A percentile compares a stretch with the other conserved stretches of the same genome.
phyloP scores from a whole-genome alignment of 345 rosid species.

The Cardamine chenopodiifolia region DNA sequence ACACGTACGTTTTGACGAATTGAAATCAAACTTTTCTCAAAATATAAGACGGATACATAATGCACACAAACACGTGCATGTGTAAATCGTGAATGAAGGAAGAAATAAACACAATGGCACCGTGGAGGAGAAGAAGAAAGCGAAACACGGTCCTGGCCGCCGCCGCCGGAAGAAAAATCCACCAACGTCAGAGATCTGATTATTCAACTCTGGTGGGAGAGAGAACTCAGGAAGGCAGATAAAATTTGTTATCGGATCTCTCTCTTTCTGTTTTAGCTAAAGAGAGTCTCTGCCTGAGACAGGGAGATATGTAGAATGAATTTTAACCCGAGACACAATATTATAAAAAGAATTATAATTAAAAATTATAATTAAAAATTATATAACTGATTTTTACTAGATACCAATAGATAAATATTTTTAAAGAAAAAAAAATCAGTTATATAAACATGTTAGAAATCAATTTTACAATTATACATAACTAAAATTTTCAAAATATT shows the following conservation, averaged over 20 bases:
- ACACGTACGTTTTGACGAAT: neutral
- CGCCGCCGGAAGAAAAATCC: constrained; percentile 10
- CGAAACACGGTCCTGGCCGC: constrained; percentile 28
- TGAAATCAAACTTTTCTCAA: neutral
- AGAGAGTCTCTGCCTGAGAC: constrained; percentile 6
- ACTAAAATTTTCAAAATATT: no score
- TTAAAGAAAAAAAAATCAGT: no score
- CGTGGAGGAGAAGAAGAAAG: constrained; percentile 39
- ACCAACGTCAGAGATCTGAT: constrained; percentile 9
- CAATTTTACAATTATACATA: no score
- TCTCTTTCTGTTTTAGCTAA: constrained; percentile 19
- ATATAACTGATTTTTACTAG: no score
- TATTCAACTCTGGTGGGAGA: constrained; percentile 24
- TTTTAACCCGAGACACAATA: no score
- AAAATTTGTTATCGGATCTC: constrained; percentile 23
- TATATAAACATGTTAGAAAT: no score
- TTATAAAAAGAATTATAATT: no score
- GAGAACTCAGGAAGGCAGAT: neutral
- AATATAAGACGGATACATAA: no score
- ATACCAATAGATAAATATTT: no score
- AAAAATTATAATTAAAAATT: no score
- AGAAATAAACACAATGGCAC: neutral
- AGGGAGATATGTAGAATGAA: constrained; percentile 1
- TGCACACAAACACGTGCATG: no score
- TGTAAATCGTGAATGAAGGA: neutral